These are phyloP conservation scores for Eremochloa ophiuroides DNA, from an alignment of 176 grass and related monocot genomes.

Conservation along the genomic window DNA sequence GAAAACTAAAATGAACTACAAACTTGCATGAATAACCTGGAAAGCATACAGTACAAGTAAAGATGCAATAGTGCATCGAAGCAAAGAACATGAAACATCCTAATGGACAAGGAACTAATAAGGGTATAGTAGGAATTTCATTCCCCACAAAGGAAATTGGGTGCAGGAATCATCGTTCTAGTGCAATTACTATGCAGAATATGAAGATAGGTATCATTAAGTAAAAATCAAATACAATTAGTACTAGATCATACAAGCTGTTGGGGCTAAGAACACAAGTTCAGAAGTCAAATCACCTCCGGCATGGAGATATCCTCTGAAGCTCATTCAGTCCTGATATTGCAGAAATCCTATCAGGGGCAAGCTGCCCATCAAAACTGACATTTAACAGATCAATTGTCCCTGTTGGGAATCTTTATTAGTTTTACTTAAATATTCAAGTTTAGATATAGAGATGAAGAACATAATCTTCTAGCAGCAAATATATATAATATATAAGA, in stretches of 20 bases:
- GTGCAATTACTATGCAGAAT: background rate
- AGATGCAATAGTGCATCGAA: background rate
- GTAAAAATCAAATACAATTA: slow-evolving; percentile 6
- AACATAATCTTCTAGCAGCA: slow-evolving; percentile 1
- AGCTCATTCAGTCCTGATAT: slow-evolving; percentile 66
- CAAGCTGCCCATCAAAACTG: slow-evolving; percentile 87
- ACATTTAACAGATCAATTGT: slow-evolving; percentile 95
- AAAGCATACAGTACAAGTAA: background rate
- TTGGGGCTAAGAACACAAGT: slow-evolving; percentile 7
- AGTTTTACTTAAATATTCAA: background rate
- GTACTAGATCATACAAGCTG: background rate
- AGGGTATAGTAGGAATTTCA: background rate
- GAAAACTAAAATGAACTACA: background rate
- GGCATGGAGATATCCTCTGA: slow-evolving; percentile 64
- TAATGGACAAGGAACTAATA: slow-evolving; percentile 3
- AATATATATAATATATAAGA: background rate
- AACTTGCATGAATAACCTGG: background rate
- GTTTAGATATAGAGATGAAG: background rate
- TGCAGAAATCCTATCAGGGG: slow-evolving; percentile 85
- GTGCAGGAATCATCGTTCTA: background rate
- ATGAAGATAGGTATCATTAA: background rate
- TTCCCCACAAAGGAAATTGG: background rate
- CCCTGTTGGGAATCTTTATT: slow-evolving; percentile 44
- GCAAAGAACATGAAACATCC: slow-evolving; percentile 6
- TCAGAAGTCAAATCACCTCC: slow-evolving; percentile 50